Percentiles rank a stretch among this genome's conserved stretches.
Evolutionary conservation across 768 basidiomycete species (phyloP).

Genomic region (Neoboletus magnificus): DNA sequence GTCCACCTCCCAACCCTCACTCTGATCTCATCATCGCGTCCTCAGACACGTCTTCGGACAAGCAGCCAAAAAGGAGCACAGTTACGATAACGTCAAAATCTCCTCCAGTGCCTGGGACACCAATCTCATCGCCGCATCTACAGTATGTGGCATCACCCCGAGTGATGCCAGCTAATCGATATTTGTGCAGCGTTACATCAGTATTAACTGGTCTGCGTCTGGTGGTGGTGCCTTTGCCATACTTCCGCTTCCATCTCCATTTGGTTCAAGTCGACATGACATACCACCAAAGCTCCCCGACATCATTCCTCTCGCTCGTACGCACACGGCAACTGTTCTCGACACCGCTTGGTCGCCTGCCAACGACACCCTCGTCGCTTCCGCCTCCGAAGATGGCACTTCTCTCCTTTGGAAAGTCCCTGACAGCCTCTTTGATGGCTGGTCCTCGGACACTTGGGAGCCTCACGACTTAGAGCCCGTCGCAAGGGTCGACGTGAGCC

Average conservation of each 20-base stretch:
- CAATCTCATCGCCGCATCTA: conserved; percentile 83
- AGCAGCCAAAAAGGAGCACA: conserved; percentile 78
- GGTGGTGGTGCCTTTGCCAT: conserved; percentile 96
- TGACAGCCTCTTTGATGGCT: conserved; percentile 68
- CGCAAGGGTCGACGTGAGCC: conserved; percentile 70
- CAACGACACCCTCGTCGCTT: conserved; percentile 86
- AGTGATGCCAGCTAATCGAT: not conserved
- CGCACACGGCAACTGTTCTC: conserved; percentile 78
- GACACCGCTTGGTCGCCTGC: conserved; percentile 98
- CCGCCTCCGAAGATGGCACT: conserved; percentile 92
- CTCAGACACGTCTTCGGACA: conserved; percentile 90
- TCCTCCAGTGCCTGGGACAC: conserved; percentile 96
- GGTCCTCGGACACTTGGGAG: conserved; percentile 81
- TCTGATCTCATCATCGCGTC: not conserved
- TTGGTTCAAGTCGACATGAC: conserved; percentile 43
- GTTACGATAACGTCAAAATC: conserved; percentile 79
- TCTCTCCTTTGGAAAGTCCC: conserved; percentile 87
- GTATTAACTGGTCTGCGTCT: conserved; percentile 91
- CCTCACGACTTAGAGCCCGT: conserved; percentile 84
- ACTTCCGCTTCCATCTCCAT: conserved; percentile 79
- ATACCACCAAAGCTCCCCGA: conserved; percentile 86
- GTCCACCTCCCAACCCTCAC: not conserved
- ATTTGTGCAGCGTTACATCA: conserved; percentile 66
- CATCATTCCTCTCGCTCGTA: conserved; percentile 85
- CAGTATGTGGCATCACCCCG: conserved; percentile 38